Percentiles rank a stretch among this genome's conserved stretches.
These are phyloP conservation scores for Singerocomus rubriflavus DNA, from an alignment of 1,284 basidiomycete species.

Conservation along the genomic window DNA sequence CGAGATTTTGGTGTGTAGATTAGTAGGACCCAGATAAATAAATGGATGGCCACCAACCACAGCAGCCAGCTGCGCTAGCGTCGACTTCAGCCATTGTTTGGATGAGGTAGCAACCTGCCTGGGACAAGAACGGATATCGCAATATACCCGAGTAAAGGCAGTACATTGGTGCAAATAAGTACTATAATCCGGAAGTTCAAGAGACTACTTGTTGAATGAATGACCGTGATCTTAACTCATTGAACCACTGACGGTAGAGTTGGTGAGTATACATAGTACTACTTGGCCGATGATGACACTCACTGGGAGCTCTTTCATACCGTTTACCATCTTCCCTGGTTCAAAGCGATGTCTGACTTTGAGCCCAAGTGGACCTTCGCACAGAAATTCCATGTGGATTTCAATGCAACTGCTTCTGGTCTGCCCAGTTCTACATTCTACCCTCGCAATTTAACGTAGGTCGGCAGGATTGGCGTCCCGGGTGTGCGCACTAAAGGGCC, in stretches of 20 bases:
- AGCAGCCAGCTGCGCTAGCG: constrained; percentile 14
- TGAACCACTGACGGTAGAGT: too few species aligned
- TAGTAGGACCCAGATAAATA: not conserved
- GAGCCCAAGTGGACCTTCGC: constrained; percentile 31
- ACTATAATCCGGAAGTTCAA: too few species aligned
- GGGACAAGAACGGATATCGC: too few species aligned
- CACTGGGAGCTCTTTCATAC: not conserved
- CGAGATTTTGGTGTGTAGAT: not conserved
- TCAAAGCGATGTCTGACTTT: constrained; percentile 13
- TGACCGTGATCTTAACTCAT: too few species aligned
- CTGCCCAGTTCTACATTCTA: not conserved
- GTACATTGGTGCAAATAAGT: too few species aligned
- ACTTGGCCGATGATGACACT: not conserved
- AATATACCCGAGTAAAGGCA: too few species aligned
- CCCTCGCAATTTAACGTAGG: constrained; percentile 14
- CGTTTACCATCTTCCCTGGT: not conserved
- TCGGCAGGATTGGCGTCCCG: constrained; percentile 27
- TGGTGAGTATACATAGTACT: not conserved
- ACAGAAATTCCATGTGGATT: constrained; percentile 27
- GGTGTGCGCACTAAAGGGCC: constrained; percentile 18
- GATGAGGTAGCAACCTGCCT: not conserved
- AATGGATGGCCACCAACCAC: constrained; percentile 20
- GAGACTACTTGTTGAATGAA: too few species aligned
- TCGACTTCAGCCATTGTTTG: constrained; percentile 20
- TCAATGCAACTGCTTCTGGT: constrained; percentile 26